Percentiles rank a stretch among this genome's conserved stretches.
phyloP scores from a whole-genome alignment of 23 red algal genomes.

The Pyropia haitanensis region DNA sequence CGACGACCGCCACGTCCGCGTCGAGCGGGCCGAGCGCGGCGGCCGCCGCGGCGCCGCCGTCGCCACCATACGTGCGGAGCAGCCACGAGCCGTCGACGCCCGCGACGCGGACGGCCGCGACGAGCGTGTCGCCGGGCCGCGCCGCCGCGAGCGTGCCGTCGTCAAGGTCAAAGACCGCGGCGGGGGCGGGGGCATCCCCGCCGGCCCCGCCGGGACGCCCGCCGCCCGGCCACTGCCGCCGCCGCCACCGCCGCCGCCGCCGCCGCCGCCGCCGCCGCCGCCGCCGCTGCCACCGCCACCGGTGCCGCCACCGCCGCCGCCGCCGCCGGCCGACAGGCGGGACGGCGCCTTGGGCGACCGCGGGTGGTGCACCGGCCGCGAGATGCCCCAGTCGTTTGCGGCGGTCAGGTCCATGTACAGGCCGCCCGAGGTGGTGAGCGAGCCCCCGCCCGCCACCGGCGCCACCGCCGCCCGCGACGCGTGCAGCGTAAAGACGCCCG shows the following conservation, averaged over 20 bases:
- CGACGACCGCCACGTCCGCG: constrained; percentile 42
- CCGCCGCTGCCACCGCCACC: not conserved
- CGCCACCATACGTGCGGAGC: constrained; percentile 27
- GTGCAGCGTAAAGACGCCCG: constrained; percentile 38
- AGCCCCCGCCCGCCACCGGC: constrained; percentile 39
- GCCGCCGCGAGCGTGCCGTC: constrained; percentile 31
- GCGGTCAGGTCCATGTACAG: constrained; percentile 67
- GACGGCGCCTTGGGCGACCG: constrained; percentile 29
- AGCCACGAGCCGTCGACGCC: constrained; percentile 33
- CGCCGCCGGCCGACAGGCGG: not conserved
- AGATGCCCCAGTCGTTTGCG: constrained; percentile 17
- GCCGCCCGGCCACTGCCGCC: not conserved
- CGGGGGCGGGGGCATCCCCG: too few relatives aligned
- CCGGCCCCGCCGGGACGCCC: not conserved
- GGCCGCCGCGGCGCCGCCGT: constrained; percentile 19
- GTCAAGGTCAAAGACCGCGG: constrained; percentile 6
- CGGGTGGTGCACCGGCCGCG: constrained; percentile 22
- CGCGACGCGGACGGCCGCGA: constrained; percentile 26
- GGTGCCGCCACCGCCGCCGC: not conserved
- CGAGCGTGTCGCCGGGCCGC: constrained; percentile 42
- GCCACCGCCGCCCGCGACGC: constrained; percentile 22
- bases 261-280: too few relatives aligned
- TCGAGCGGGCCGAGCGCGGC: constrained; percentile 29
- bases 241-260: too few relatives aligned
- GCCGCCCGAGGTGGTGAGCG: constrained; percentile 17